Conservation (phyloP, 257 asterid species). For the Nicotiana undulata region DNA sequence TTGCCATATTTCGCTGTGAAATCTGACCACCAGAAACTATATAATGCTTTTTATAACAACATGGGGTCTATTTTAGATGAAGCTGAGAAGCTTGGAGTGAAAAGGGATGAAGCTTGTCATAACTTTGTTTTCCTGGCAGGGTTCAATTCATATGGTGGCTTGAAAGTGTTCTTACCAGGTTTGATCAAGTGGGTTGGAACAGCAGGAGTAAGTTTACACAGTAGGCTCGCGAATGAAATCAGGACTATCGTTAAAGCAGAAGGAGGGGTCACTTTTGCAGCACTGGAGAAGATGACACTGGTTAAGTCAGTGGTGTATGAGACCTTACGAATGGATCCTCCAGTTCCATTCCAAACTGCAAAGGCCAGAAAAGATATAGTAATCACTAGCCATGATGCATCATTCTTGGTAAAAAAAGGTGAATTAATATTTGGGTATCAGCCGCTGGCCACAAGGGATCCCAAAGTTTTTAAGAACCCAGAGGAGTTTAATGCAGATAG, state of each 20-base stretch:
- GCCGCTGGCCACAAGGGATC: constrained; percentile 57
- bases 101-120: constrained; percentile 70
- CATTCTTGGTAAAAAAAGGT: constrained; percentile 52
- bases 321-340: constrained; percentile 51
- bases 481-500: constrained; percentile 48
- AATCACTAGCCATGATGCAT: constrained; percentile 39
- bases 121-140: constrained; percentile 56
- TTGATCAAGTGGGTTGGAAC: constrained; percentile 41
- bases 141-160: constrained; percentile 77
- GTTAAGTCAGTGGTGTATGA: constrained; percentile 64
- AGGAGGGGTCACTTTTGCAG: constrained; percentile 29
- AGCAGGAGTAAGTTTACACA: constrained; percentile 46
- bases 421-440: constrained; percentile 72
- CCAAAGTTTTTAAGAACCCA: constrained; percentile 26
- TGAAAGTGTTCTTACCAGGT: constrained; percentile 50
- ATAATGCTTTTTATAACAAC: constrained; percentile 30
- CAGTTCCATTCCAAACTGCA: constrained; percentile 60
- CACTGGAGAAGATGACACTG: constrained; percentile 36
- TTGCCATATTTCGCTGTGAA: constrained; percentile 36
- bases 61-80: constrained; percentile 36
- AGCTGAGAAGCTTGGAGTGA: constrained; percentile 39
- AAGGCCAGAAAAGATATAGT: constrained; percentile 43
- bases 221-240: constrained; percentile 44
- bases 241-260: constrained; percentile 31
- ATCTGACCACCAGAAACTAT: constrained; percentile 38